Conservation (phyloP, 2,329 filamentous ascomycete species). For the Fusarium algeriense region DNA sequence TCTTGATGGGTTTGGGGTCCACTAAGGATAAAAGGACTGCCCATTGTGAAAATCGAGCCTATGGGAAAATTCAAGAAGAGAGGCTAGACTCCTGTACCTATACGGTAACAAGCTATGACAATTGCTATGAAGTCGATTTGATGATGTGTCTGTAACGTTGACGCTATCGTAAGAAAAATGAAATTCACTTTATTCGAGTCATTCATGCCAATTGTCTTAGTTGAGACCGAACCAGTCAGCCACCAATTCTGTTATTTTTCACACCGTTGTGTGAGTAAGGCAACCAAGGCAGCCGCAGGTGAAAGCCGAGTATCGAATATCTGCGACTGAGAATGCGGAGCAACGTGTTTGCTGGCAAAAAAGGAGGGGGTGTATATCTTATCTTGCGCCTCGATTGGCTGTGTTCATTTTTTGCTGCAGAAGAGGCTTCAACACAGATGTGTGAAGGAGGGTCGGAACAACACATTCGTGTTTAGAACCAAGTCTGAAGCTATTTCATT, state of each 20-base stretch:
- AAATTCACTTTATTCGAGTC: neutral
- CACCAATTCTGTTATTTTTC: neutral
- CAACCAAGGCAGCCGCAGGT: neutral
- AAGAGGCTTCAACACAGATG: neutral
- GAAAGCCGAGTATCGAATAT: no score
- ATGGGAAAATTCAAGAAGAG: no score
- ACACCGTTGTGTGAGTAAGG: neutral
- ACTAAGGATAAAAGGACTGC: no score
- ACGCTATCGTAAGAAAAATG: neutral
- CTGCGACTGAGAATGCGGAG: rapidly evolving
- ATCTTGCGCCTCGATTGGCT: neutral
- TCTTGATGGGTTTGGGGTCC: neutral
- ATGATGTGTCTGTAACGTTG: rapidly evolving
- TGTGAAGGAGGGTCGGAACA: neutral
- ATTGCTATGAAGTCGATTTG: rapidly evolving
- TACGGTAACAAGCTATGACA: neutral
- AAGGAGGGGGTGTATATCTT: neutral
- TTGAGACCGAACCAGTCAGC: rapidly evolving
- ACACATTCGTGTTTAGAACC: neutral
- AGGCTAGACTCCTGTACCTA: neutral
- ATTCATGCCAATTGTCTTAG: neutral
- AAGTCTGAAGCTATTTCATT: rapidly evolving
- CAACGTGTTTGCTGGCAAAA: neutral
- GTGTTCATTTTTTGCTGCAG: rapidly evolving
- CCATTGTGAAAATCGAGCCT: neutral